Evolutionary conservation across 1,139 yeast species (phyloP).

Genomic region (Diutina siamensis): DNA sequence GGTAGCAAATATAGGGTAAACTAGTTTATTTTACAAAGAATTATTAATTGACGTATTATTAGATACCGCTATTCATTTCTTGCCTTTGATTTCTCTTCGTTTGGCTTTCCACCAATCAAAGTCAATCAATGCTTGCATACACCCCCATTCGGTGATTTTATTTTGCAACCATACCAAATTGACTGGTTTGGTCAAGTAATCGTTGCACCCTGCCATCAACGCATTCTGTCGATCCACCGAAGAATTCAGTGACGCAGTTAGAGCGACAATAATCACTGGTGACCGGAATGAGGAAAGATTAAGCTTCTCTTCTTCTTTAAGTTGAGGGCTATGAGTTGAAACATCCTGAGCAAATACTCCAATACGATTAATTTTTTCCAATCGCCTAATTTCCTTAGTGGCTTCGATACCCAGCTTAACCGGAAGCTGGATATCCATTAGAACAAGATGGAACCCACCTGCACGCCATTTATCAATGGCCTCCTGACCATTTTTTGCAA

Average conservation of each 20-base stretch:
- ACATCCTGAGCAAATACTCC: constrained; percentile 61
- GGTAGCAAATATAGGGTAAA: not conserved
- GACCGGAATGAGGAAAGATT: constrained; percentile 60
- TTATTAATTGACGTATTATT: not conserved
- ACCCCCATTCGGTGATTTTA: constrained; percentile 93
- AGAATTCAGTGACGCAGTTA: constrained; percentile 79
- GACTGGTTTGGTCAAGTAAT: constrained; percentile 93
- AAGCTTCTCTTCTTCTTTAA: constrained; percentile 34
- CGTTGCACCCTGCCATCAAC: constrained; percentile 93
- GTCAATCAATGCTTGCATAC: constrained; percentile 95
- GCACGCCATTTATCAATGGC: constrained; percentile 87
- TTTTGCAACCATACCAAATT: constrained; percentile 88
- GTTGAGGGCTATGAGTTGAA: constrained; percentile 15
- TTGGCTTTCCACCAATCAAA: constrained; percentile 80
- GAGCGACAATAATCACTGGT: constrained; percentile 91
- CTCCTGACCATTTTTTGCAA: constrained; percentile 86
- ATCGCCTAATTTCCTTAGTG: constrained; percentile 73
- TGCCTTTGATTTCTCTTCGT: not conserved
- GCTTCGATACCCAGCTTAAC: constrained; percentile 91
- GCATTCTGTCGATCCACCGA: constrained; percentile 87
- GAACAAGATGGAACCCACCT: constrained; percentile 84
- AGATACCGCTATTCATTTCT: too few relatives aligned
- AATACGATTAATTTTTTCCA: constrained; percentile 70
- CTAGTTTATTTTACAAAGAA: not conserved
- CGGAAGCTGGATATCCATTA: constrained; percentile 93